Evolutionary conservation across 2,329 filamentous ascomycete genomes (phyloP).

Genomic region (Colletotrichum sp.): DNA sequence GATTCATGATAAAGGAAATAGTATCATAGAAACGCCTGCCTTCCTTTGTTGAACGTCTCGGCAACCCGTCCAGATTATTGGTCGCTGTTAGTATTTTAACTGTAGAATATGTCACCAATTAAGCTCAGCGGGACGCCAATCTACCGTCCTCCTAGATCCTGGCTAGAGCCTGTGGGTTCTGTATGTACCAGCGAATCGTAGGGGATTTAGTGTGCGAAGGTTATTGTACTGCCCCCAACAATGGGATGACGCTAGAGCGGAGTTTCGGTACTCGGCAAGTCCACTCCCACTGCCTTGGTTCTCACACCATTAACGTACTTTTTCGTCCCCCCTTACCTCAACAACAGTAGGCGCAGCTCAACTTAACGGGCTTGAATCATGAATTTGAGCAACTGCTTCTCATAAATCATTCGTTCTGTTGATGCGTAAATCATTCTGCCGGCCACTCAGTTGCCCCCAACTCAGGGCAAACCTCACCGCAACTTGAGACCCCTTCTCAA

Average conservation of each 20-base stretch:
- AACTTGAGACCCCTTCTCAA: background rate
- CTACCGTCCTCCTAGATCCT: background rate
- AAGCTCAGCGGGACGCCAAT: background rate
- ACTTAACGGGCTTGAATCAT: background rate
- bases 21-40: background rate
- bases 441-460: background rate
- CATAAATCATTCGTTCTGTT: background rate
- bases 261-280: background rate
- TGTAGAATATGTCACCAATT: background rate
- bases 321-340: background rate
- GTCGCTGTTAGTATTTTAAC: background rate
- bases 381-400: background rate
- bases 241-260: background rate
- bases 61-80: background rate
- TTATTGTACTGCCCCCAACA: background rate
- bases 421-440: background rate
- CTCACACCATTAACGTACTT: background rate
- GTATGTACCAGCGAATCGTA: background rate
- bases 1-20: background rate
- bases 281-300: background rate
- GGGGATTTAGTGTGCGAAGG: background rate
- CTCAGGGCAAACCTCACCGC: background rate
- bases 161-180: background rate
- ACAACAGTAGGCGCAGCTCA: background rate
- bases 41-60: background rate